A percentile compares a stretch with the other conserved stretches of the same genome.
phyloP scores from a whole-genome alignment of 2,329 filamentous ascomycete species.

The Rutstroemia sp. region DNA sequence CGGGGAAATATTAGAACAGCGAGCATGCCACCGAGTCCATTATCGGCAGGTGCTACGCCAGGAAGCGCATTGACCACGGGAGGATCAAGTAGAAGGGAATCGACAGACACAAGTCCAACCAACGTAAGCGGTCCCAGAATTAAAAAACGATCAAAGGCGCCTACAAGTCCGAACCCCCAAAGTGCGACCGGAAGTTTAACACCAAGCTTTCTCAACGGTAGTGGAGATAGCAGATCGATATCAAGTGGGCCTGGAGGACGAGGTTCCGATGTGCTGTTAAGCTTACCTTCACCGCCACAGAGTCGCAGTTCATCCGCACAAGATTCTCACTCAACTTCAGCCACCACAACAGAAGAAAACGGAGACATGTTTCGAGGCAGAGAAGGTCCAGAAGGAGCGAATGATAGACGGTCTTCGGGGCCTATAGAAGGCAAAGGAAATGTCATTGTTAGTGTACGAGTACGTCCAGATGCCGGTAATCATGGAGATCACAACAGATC shows the following conservation, averaged over 20 bases:
- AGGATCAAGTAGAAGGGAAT: conserved; percentile 21
- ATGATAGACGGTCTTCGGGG: conserved; percentile 40
- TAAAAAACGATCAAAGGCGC: conserved; percentile 25
- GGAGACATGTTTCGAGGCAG: conserved; percentile 44
- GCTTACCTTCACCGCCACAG: conserved; percentile 73
- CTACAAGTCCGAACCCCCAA: conserved; percentile 29
- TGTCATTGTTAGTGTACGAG: conserved; percentile 89
- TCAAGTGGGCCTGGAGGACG: conserved; percentile 51
- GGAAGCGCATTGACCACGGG: conserved; percentile 15
- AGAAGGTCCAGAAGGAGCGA: conserved; percentile 19
- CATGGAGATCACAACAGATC: conserved; percentile 50
- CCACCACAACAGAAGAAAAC: conserved; percentile 78
- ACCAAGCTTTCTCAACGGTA: conserved; percentile 73
- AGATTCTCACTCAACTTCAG: conserved; percentile 85
- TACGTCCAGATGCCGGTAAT: conserved; percentile 72
- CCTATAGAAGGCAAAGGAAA: conserved; percentile 75
- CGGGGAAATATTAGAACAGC: conserved; percentile 51
- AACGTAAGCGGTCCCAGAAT: conserved; percentile 16
- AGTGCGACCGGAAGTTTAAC: conserved; percentile 37
- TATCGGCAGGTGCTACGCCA: conserved; percentile 39
- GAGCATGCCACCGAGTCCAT: conserved; percentile 56
- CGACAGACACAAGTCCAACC: conserved; percentile 18
- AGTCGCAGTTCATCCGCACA: conserved; percentile 89
- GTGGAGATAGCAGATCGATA: conserved; percentile 69
- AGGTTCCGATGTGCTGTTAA: conserved; percentile 68